Base-by-base conservation (phyloP, 768 basidiomycete species). In the Trametes maxima region DNA sequence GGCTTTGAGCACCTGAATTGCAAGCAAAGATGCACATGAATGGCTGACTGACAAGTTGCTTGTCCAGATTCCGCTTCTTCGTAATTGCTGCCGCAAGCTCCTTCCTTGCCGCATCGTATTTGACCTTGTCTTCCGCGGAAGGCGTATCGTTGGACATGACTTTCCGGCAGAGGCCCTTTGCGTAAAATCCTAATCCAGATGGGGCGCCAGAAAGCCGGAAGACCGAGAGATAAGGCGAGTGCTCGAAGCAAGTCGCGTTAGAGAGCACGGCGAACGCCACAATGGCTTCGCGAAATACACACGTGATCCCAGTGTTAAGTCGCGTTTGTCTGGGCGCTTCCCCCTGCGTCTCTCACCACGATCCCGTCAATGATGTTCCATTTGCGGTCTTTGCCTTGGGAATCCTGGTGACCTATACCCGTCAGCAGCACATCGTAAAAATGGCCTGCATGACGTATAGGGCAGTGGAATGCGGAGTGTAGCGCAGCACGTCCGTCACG, bases 61-160 rank as follows among this genome's bases (percentile, higher is more conserved):
- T 89, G 77, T 94, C 92, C 11, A 86, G 78, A 5, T 79, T 80
- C 11, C 92, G 78, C 70, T 92, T 93, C 75, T 86, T 91, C 25
- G 85, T 80, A 14, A 94, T 74, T 28, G 90, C 89, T 66, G 86
- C 82, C 68, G 86, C 75, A 39, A 94, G 81, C 65, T 93, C 91
- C 69, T 87, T 89, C 73, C 85, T 89, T 51, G 90, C 79, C 13
- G 79, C 76, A 64, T 92, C 89, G 74, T 90, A 93, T 17, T 81
- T 84, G 45, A 82, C 75, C 69, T 85, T 86, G 64, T 90, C 89
- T 60, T 92, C 90, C n/a, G 82, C 70, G 46, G 81, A 78, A 2
- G 81, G 80, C 13, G 73, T 68, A 16, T 80, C 80, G 62, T 69
- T 76, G 19, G 79, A 71, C 77, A 79, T 78, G 4, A 5, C 25